These are phyloP conservation scores for Solanum pennellii DNA, from an alignment of 257 asterid species.

Conservation along the genomic window DNA sequence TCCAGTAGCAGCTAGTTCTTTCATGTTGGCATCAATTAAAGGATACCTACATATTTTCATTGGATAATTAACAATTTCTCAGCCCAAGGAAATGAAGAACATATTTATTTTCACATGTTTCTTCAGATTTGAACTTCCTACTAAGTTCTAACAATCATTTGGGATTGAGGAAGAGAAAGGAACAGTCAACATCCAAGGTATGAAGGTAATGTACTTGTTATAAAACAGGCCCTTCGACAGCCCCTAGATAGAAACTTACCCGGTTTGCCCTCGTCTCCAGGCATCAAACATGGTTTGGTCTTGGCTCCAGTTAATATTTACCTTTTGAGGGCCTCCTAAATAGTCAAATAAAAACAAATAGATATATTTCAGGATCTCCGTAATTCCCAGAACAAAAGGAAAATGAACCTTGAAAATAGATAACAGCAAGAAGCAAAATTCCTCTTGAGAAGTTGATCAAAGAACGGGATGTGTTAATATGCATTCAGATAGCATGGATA, in stretches of 20 bases:
- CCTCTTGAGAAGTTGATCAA: not conserved
- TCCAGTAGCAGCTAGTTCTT: slow-evolving; percentile 67
- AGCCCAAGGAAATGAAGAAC: not conserved
- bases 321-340: slow-evolving; percentile 73
- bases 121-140: not conserved
- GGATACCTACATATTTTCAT: slow-evolving; percentile 53
- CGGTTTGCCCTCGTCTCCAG: slow-evolving; percentile 78
- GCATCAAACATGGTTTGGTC: slow-evolving; percentile 61
- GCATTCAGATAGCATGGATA: not conserved
- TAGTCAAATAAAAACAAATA: not conserved
- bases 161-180: not conserved
- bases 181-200: not conserved
- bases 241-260: slow-evolving; percentile 25
- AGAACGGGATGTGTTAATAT: not conserved
- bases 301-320: slow-evolving; percentile 59
- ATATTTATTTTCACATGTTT: not conserved
- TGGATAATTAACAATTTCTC: not conserved
- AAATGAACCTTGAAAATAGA: not conserved
- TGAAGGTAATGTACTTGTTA: not conserved
- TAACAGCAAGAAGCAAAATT: not conserved
- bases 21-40: slow-evolving; percentile 88
- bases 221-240: not conserved
- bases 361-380: not conserved
- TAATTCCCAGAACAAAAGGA: not conserved
- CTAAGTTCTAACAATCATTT: not conserved